These are phyloP conservation scores for Sphaerobolus stellatus DNA, from an alignment of 1,284 basidiomycete genomes.

Conservation along the genomic window DNA sequence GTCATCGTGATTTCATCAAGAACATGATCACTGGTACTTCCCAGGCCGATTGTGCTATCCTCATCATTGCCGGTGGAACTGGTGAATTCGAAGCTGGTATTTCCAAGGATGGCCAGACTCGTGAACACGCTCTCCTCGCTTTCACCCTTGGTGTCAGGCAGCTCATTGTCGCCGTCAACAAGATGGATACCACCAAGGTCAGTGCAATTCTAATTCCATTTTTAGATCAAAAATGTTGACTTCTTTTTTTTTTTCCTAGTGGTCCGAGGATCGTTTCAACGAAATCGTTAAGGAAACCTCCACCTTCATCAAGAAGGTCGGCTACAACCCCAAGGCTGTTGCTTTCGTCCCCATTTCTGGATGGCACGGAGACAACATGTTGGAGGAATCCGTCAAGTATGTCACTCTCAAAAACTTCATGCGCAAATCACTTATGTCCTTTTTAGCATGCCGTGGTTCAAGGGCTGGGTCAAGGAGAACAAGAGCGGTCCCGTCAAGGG, in stretches of 20 bases:
- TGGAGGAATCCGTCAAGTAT: slow-evolving; percentile 93
- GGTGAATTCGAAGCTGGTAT: slow-evolving; percentile 99
- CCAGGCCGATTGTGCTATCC: slow-evolving; percentile 98
- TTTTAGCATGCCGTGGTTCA: slow-evolving; percentile 97
- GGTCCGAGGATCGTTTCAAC: slow-evolving; percentile 99
- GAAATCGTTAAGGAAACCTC: slow-evolving; percentile 99
- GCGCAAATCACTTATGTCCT: slow-evolving; percentile 15
- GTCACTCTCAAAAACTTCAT: slow-evolving; percentile 27
- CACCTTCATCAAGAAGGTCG: slow-evolving; percentile 99
- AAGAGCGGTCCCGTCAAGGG: slow-evolving; percentile 93
- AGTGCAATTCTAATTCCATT: slow-evolving; percentile 17
- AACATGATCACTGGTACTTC: slow-evolving; percentile 99
- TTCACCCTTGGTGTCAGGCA: slow-evolving; percentile 99
- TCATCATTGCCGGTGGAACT: slow-evolving; percentile 98
- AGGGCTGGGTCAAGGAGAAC: slow-evolving; percentile 97
- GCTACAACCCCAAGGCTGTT: slow-evolving; percentile 99
- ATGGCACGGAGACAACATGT: slow-evolving; percentile 99
- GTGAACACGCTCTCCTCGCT: slow-evolving; percentile 99
- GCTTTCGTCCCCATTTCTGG: slow-evolving; percentile 99
- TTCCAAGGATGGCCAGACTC: slow-evolving; percentile 99
- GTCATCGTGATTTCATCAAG: slow-evolving; percentile 99
- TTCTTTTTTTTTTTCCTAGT: slow-evolving; percentile 48
- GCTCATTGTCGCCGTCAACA: slow-evolving; percentile 99
- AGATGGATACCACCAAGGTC: slow-evolving; percentile 98
- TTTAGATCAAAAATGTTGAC: slow-evolving; percentile 19